Base-by-base conservation (phyloP, 495 filamentous ascomycete species). In the Glonium stellatum region DNA sequence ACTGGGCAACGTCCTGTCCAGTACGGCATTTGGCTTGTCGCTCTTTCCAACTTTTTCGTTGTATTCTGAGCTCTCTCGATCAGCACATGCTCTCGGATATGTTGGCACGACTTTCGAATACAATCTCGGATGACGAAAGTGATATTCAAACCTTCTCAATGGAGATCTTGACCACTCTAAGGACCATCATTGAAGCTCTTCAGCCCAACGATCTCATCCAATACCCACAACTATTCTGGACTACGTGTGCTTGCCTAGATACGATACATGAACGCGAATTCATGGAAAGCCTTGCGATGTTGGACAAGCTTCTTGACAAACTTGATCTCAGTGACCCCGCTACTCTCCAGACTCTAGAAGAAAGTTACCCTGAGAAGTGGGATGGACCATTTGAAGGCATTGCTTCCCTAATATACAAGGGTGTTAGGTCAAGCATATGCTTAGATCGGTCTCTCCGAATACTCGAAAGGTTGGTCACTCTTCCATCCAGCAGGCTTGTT, bases 151-250 rank as follows among this genome's bases (percentile, higher is more conserved):
- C 90, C 1, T 99, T 97, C 71, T 95, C 95, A 1, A 89, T 97
- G 87, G 93, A 99, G 68, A 96, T 97, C 67, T 76, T 99, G 25
- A 96, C 90, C 0, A 97, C 93, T 0, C 71, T 99, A 47, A 89
- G 92, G 59, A 89, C 90, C 0, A 87, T 97, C 56, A 93, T 97
- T 58, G 81, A 82, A 58, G 89, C 90, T 25, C 76, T 96, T 21
- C 84, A 89, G n/a, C 79, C 86, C 2, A 77, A 84, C 21, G 87
- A 93, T 71, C 78, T 99, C 13, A 63, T 96, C 44, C 84, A 86
- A 37, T 96, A 92, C 62, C 92, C 93, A 6, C 91, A 97, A 66
- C 75, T 97, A 1, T 99, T 97, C 74, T 99, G 93, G 93, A 92
- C 92, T 1, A 95, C 89, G 1, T 96, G 91, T 67, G 92, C 93